phyloP scores from a whole-genome alignment of 2,329 filamentous ascomycete species.

The Clarireedia hainanense region DNA sequence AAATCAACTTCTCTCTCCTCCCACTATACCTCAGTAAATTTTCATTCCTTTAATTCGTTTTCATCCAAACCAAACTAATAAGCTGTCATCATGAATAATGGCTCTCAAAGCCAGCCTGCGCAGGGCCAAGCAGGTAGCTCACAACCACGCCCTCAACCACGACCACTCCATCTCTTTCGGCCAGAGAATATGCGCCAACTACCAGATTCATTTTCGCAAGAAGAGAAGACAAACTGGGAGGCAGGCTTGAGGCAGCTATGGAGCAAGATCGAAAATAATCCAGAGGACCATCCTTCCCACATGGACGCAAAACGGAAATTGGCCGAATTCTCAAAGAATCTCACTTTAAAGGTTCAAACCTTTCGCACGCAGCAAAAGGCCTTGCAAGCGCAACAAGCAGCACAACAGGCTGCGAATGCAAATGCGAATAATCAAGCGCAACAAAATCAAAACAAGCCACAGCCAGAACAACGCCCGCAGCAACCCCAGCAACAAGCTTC shows the following conservation, averaged over 20 bases:
- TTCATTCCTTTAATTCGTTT: too few relatives aligned
- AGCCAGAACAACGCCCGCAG: background rate
- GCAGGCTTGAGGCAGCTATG: conserved; percentile 47
- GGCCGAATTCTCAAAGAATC: conserved; percentile 50
- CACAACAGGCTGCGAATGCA: conserved; percentile 10
- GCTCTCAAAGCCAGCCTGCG: conserved; percentile 19
- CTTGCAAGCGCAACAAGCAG: conserved; percentile 11
- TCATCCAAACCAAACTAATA: too few relatives aligned
- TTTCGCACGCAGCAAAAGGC: background rate
- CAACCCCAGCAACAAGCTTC: background rate
- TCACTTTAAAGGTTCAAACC: conserved; percentile 29
- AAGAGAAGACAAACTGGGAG: conserved; percentile 53
- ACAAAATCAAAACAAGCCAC: conserved; percentile 9
- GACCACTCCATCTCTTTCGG: conserved; percentile 19
- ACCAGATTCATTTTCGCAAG: conserved; percentile 35
- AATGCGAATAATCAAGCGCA: conserved; percentile 7
- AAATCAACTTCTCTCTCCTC: too few relatives aligned
- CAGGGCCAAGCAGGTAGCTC: conserved; percentile 13
- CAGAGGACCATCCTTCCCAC: conserved; percentile 41
- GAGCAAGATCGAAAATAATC: conserved; percentile 40
- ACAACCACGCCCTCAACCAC: conserved; percentile 18
- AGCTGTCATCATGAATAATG: conserved; percentile 21
- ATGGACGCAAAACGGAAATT: conserved; percentile 49
- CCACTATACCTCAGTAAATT: too few relatives aligned
- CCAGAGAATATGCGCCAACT: conserved; percentile 29